A percentile compares a stretch with the other conserved stretches of the same genome.
Evolutionary conservation across 1,284 basidiomycete genomes (phyloP).

Genomic region (Microbotryomycetes sp.): DNA sequence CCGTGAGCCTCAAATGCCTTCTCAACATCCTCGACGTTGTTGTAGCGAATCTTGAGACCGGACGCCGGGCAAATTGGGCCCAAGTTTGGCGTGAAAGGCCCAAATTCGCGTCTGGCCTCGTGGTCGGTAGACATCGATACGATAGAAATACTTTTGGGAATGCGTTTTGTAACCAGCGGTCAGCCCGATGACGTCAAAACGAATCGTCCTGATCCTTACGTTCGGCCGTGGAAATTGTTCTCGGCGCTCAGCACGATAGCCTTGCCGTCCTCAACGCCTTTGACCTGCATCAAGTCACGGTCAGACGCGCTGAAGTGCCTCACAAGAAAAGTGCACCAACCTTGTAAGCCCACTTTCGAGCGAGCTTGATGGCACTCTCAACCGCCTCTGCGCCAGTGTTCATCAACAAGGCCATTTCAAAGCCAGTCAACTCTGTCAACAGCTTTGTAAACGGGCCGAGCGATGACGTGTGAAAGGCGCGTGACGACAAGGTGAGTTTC

Average conservation of each 20-base stretch:
- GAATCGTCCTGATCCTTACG: too few species aligned
- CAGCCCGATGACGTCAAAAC: too few species aligned
- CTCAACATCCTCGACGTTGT: slow-evolving; percentile 72
- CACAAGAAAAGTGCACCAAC: slow-evolving; percentile 31
- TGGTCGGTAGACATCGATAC: slow-evolving; percentile 90
- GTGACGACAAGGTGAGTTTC: slow-evolving; percentile 84
- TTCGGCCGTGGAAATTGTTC: slow-evolving; percentile 95
- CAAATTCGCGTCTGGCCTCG: slow-evolving; percentile 77
- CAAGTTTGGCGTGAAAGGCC: slow-evolving; percentile 79
- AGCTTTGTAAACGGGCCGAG: slow-evolving; percentile 84
- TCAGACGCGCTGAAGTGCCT: background rate
- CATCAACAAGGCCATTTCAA: slow-evolving; percentile 90
- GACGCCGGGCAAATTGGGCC: slow-evolving; percentile 58
- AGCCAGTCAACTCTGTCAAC: slow-evolving; percentile 54
- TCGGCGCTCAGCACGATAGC: slow-evolving; percentile 81
- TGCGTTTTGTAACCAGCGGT: too few species aligned
- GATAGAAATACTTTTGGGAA: slow-evolving; percentile 28
- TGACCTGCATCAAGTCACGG: slow-evolving; percentile 45
- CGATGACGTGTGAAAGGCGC: slow-evolving; percentile 91
- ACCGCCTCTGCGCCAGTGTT: slow-evolving; percentile 99
- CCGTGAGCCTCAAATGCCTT: slow-evolving; percentile 74
- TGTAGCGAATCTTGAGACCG: slow-evolving; percentile 59
- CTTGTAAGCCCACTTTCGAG: slow-evolving; percentile 84
- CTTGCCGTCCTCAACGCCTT: slow-evolving; percentile 71
- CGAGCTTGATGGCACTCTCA: slow-evolving; percentile 77